Evolutionary conservation across 225 moss, liverwort and hornwort species (phyloP), one percentile per base, ranked within the genome.

Genomic region (Takakia lepidozioides): DNA sequence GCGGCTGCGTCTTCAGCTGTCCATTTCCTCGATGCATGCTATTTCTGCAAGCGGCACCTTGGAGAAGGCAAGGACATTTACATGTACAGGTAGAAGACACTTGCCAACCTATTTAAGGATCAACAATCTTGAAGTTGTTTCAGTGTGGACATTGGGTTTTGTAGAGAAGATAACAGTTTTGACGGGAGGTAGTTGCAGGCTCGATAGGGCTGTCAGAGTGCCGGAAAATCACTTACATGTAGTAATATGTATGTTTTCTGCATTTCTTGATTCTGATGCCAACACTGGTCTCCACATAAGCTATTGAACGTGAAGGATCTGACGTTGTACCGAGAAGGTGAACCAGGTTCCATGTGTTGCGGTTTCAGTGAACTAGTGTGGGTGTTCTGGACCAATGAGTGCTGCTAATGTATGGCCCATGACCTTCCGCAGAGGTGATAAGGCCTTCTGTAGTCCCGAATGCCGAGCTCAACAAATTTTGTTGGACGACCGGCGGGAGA

Each of bases 361-460:
- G 37, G 19, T 24, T 13, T 27, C 27, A 22, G 2, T 22, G 3
- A 0, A 40, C 7, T 49, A 25, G 14, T 19, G 6, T 54, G 13
- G 2, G 6, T 25, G 0, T 25, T 21, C 19, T 24, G 25, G n/a
- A n/a, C n/a, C n/a, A n/a, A n/a, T n/a, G n/a, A n/a, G n/a, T n/a
- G n/a, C n/a, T n/a, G n/a, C n/a, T n/a, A n/a, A n/a, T n/a, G n/a
- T n/a, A n/a, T n/a, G n/a, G n/a, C n/a, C n/a, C n/a, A n/a, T n/a
- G n/a, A n/a, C n/a, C n/a, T n/a, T n/a, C n/a, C 58, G 61, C 83
- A 93, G 95, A 62, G 95, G 87, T 10, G 87, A 98, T 53, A 84
- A 68, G 34, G 90, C 95, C 2, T 98, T 98, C 32, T 98, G 95
- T 26, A 91, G 95, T 38, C 72, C 82, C 2, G 95, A 98, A 61